A percentile compares a stretch with the other conserved stretches of the same genome.
Conservation (phyloP, 2,329 filamentous ascomycete genomes). For the Fusarium veterinarium region DNA sequence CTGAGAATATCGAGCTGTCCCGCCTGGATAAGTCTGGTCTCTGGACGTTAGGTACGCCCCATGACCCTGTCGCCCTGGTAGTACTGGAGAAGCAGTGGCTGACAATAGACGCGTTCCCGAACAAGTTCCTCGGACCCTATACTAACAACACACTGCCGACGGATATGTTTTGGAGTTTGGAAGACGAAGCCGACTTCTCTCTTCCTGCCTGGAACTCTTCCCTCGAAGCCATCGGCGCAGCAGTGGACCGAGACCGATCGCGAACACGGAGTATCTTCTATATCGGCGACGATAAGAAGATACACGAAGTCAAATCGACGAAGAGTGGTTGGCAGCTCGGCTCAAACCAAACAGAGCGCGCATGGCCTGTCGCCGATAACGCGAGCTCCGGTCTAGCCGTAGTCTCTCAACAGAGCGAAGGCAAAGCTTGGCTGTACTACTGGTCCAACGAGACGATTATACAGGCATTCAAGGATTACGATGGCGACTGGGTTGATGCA, state of each 20-base stretch:
- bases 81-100: background rate
- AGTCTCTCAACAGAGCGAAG: slow-evolving; percentile 2
- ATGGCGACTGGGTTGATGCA: background rate
- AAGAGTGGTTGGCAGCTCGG: background rate
- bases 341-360: background rate
- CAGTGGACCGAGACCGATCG: background rate
- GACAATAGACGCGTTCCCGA: background rate
- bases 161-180: background rate
- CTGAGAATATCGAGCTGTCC: background rate
- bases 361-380: background rate
- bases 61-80: rapidly evolving
- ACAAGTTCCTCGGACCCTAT: background rate
- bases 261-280: background rate
- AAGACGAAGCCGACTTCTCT: background rate
- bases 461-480: background rate
- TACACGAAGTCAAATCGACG: background rate
- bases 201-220: slow-evolving; percentile 1
- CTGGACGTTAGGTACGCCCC: background rate
- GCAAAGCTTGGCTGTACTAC: slow-evolving; percentile 4
- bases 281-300: background rate
- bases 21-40: background rate
- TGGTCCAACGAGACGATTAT: slow-evolving; percentile 13
- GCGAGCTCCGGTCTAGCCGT: background rate
- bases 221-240: background rate
- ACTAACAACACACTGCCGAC: background rate